Evolutionary conservation across 768 basidiomycete species (phyloP).

Genomic region (Tephrocybe sp.): DNA sequence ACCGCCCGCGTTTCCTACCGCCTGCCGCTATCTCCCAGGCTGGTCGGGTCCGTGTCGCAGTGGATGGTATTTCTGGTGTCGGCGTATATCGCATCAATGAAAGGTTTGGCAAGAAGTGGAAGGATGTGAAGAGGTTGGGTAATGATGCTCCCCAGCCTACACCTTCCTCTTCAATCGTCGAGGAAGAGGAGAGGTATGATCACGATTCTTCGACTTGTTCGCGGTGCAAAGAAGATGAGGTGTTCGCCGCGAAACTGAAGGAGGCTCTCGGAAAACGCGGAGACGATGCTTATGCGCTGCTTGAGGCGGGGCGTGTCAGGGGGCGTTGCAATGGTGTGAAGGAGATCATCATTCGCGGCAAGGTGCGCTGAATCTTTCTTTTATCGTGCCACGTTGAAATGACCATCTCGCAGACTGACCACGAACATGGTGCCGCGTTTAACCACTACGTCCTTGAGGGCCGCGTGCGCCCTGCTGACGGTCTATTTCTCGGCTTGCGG

Average conservation of each 20-base stretch:
- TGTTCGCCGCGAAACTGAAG: background rate
- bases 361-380: slow-evolving; percentile 36
- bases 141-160: background rate
- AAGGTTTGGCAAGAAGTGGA: slow-evolving; percentile 15
- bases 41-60: background rate
- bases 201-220: slow-evolving; percentile 4
- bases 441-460: slow-evolving; percentile 6
- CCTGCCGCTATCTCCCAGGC: background rate
- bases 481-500: slow-evolving; percentile 5
- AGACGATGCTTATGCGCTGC: background rate
- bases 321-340: slow-evolving; percentile 50
- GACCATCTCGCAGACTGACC: slow-evolving; percentile 10
- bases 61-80: background rate
- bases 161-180: background rate
- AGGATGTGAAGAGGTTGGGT: slow-evolving; percentile 4
- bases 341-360: slow-evolving; percentile 64
- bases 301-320: slow-evolving; percentile 4
- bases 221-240: slow-evolving; percentile 1
- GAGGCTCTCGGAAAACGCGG: background rate
- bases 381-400: background rate
- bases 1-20: slow-evolving; percentile 4
- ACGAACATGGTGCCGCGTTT: slow-evolving; percentile 2
- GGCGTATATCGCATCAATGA: background rate
- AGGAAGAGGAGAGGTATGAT: background rate
- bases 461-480: slow-evolving; percentile 9